A percentile compares a stretch with the other conserved stretches of the same genome.
phyloP scores from a whole-genome alignment of 768 basidiomycete genomes.

The Tephrocybe sp. region DNA sequence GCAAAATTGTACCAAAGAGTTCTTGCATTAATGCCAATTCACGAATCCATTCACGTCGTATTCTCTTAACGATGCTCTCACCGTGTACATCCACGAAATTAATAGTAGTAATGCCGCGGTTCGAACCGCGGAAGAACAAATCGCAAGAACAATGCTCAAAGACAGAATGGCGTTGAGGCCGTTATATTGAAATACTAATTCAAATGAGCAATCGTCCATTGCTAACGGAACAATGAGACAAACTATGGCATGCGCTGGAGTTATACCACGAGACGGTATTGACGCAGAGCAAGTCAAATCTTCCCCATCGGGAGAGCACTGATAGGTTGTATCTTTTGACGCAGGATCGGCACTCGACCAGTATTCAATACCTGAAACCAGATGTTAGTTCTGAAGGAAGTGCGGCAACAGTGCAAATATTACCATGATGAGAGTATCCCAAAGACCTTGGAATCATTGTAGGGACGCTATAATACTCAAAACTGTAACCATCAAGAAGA shows the following conservation, averaged over 20 bases:
- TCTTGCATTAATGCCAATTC: no score
- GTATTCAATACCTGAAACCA: conserved; percentile 43
- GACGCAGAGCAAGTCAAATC: conserved; percentile 48
- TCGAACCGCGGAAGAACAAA: no score
- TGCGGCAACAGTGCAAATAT: not conserved
- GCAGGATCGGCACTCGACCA: conserved; percentile 46
- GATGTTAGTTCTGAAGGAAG: not conserved
- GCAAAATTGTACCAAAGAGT: no score
- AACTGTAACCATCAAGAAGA: not conserved
- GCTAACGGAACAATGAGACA: not conserved
- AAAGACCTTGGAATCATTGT: conserved; percentile 46
- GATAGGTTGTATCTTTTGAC: conserved; percentile 36
- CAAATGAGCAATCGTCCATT: not conserved
- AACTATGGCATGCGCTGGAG: conserved; percentile 45
- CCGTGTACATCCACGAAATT: no score
- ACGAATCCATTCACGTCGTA: no score
- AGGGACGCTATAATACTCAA: conserved; percentile 36
- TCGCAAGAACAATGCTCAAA: conserved; percentile 15
- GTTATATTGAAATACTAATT: conserved; percentile 39
- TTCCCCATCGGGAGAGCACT: conserved; percentile 45
- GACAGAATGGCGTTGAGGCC: conserved; percentile 37
- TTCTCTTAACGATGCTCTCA: no score
- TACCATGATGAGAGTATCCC: conserved; percentile 56
- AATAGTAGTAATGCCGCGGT: no score
- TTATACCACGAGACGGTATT: conserved; percentile 44